Evolutionary conservation across 495 filamentous ascomycete genomes (phyloP).

Genomic region (Xylaria flabelliformis): DNA sequence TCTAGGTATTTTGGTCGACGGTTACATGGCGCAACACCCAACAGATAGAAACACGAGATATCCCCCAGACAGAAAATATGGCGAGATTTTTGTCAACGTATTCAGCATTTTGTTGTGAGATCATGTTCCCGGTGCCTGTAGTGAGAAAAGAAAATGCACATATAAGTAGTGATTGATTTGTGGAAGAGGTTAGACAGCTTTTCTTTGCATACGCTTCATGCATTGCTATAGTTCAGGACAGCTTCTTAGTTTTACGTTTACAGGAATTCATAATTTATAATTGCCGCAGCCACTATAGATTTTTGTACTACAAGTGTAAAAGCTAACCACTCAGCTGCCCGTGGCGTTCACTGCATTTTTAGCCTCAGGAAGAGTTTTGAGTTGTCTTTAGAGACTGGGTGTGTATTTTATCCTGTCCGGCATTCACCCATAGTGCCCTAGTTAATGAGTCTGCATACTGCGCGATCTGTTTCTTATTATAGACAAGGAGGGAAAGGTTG

Average conservation of each 20-base stretch:
- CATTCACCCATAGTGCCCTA: too few species aligned
- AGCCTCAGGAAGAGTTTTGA: too few species aligned
- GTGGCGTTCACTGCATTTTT: too few species aligned
- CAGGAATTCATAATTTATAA: neutral
- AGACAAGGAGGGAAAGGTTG: neutral
- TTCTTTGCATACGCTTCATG: neutral
- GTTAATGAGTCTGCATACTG: neutral
- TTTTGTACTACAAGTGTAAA: neutral
- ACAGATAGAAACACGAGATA: conserved; percentile 13
- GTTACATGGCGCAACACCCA: neutral
- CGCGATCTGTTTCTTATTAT: neutral
- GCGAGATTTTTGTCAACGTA: neutral
- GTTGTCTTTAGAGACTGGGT: neutral
- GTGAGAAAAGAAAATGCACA: neutral
- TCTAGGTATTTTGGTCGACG: neutral
- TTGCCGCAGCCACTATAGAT: neutral
- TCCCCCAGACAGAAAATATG: neutral
- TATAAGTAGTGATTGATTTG: neutral
- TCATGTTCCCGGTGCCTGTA: neutral
- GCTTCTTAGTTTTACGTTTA: neutral
- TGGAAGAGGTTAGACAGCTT: neutral
- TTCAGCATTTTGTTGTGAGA: neutral
- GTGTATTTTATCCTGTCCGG: neutral
- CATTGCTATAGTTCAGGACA: neutral
- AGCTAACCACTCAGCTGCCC: too few species aligned